These are phyloP conservation scores for Yamadazyma diddensiae DNA, from an alignment of 1,139 yeast genomes.

Conservation along the genomic window DNA sequence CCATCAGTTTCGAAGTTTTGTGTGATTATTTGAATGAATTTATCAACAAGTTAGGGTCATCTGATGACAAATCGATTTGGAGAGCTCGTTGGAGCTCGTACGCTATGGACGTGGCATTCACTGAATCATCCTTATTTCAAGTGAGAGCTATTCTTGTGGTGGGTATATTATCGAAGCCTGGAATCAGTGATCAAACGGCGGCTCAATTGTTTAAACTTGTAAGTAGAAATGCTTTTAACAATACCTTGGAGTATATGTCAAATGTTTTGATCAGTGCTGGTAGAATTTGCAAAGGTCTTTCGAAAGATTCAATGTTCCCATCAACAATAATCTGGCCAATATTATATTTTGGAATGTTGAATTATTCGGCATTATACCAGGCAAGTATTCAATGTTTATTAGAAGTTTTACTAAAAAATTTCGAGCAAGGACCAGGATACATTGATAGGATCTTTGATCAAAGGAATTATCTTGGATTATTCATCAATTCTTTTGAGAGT, in stretches of 20 bases:
- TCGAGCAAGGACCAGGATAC: constrained; percentile 22
- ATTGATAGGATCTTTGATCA: constrained; percentile 35
- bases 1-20: constrained; percentile 58
- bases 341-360: constrained; percentile 36
- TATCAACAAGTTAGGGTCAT: constrained; percentile 46
- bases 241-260: constrained; percentile 35
- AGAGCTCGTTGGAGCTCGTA: constrained; percentile 67
- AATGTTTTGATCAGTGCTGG: constrained; percentile 49
- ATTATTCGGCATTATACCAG: constrained; percentile 45
- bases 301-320: constrained; percentile 51
- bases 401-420: constrained; percentile 25
- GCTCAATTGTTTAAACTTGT: constrained; percentile 39
- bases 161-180: constrained; percentile 66
- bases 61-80: constrained; percentile 58
- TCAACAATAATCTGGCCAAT: constrained; percentile 66
- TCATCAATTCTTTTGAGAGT: constrained; percentile 46
- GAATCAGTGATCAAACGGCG: constrained; percentile 61
- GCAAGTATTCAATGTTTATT: constrained; percentile 48
- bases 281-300: constrained; percentile 61
- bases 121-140: constrained; percentile 59
- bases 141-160: constrained; percentile 69
- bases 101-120: constrained; percentile 64
- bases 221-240: constrained; percentile 24
- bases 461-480: constrained; percentile 38
- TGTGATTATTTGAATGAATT: constrained; percentile 61